These are phyloP conservation scores for Glaciozyma antarctica DNA, from an alignment of 768 basidiomycete species.

Conservation along the genomic window DNA sequence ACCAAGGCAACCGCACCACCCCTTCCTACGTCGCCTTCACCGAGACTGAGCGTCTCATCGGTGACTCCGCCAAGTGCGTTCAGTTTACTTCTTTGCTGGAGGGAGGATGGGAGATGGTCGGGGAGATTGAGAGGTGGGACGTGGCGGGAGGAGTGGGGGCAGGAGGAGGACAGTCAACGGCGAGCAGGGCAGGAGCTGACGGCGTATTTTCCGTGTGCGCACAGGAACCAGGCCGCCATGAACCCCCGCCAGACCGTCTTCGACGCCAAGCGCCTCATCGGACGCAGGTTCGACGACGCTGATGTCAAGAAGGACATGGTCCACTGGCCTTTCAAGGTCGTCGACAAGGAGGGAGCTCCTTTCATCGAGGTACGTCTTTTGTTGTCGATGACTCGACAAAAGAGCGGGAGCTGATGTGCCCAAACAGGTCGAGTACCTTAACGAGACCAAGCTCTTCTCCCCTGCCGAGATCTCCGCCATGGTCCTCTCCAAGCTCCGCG, in stretches of 20 bases:
- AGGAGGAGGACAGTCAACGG: background rate
- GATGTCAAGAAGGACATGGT: conserved; percentile 88
- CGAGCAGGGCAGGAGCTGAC: conserved; percentile 1
- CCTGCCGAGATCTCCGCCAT: conserved; percentile 99
- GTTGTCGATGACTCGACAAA: background rate
- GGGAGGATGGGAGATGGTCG: background rate
- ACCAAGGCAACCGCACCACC: conserved; percentile 98
- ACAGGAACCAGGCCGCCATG: conserved; percentile 90
- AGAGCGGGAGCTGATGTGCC: background rate
- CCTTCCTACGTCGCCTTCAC: conserved; percentile 99
- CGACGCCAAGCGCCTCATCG: conserved; percentile 98
- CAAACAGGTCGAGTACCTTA: conserved; percentile 70
- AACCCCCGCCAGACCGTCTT: conserved; percentile 99
- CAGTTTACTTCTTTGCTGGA: background rate
- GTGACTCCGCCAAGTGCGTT: conserved; percentile 76
- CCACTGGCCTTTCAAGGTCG: conserved; percentile 91
- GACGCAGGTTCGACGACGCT: conserved; percentile 89
- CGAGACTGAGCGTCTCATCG: conserved; percentile 79
- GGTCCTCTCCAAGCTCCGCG: conserved; percentile 99
- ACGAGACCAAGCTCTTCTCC: conserved; percentile 89
- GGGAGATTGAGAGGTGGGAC: background rate
- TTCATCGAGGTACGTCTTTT: conserved; percentile 57
- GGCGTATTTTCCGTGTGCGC: background rate
- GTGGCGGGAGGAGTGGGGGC: background rate
- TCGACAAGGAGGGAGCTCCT: conserved; percentile 94